Evolutionary conservation across 1,284 basidiomycete species (phyloP).

Genomic region (Rhodofomes roseus): DNA sequence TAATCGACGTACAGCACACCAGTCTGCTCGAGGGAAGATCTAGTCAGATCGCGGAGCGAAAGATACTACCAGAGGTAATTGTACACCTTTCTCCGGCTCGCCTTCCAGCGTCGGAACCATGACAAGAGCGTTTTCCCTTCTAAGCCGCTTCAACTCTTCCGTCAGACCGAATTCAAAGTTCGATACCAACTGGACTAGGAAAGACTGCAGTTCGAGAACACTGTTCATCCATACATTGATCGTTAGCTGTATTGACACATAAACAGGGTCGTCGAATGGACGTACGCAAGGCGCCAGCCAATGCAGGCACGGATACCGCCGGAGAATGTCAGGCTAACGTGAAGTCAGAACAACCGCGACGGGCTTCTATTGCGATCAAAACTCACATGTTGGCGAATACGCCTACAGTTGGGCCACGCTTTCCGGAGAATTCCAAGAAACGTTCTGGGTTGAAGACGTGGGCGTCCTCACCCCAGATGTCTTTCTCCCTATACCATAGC

Average conservation of each 20-base stretch:
- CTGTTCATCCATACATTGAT: neutral
- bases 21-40: too few relatives aligned
- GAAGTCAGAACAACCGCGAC: neutral
- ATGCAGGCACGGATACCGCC: constrained; percentile 22
- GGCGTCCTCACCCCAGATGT: constrained; percentile 50
- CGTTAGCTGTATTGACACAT: neutral
- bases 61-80: constrained; percentile 46
- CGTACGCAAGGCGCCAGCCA: constrained; percentile 47
- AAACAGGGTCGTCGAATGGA: neutral
- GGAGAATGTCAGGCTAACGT: constrained; percentile 24
- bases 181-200: constrained; percentile 44
- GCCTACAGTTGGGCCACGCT: constrained; percentile 41
- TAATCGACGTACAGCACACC: too few relatives aligned
- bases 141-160: constrained; percentile 38
- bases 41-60: constrained; percentile 32
- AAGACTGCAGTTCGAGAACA: constrained; percentile 43
- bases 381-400: constrained; percentile 48
- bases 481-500: constrained; percentile 14
- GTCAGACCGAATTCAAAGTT: constrained; percentile 44
- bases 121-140: constrained; percentile 47
- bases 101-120: constrained; percentile 53
- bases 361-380: neutral
- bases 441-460: constrained; percentile 49
- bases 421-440: constrained; percentile 41
- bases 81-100: constrained; percentile 45